phyloP scores from a whole-genome alignment of 805 yeast genomes.

The Candida khao-thaluensis region DNA sequence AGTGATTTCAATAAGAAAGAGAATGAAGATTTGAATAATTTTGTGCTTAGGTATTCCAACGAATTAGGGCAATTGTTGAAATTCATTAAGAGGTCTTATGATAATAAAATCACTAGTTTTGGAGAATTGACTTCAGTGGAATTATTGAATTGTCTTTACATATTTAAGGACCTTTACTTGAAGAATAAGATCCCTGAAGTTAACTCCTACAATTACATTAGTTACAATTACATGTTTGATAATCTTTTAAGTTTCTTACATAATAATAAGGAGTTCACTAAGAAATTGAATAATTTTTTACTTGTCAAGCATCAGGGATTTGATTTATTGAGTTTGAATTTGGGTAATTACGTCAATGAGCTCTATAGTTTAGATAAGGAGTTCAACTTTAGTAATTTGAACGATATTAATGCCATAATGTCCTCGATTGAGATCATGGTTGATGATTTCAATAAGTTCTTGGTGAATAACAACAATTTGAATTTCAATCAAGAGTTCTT shows the following conservation, averaged over 20 bases:
- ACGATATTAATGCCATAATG: slow-evolving; percentile 18
- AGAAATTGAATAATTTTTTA: slow-evolving; percentile 17
- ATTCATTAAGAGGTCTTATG: slow-evolving; percentile 23
- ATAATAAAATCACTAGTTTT: slow-evolving; percentile 20
- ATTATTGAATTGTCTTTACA: slow-evolving; percentile 25
- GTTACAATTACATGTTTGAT: slow-evolving; percentile 23
- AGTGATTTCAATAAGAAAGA: slow-evolving; percentile 6
- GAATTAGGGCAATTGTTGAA: slow-evolving; percentile 22
- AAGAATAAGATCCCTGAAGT: slow-evolving; percentile 19
- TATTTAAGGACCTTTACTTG: slow-evolving; percentile 22
- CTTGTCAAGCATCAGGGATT: slow-evolving; percentile 14
- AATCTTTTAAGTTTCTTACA: slow-evolving; percentile 18
- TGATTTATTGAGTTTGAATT: slow-evolving; percentile 11
- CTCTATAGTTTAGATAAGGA: slow-evolving; percentile 21
- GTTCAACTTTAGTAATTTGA: slow-evolving; percentile 18
- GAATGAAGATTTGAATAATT: slow-evolving; percentile 14
- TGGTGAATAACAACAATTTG: slow-evolving; percentile 13
- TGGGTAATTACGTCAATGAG: slow-evolving; percentile 18
- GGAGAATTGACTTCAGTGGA: slow-evolving; percentile 26
- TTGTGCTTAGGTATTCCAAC: slow-evolving; percentile 18
- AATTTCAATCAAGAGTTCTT: slow-evolving; percentile 17
- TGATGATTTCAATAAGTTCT: slow-evolving; percentile 18
- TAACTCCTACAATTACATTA: slow-evolving; percentile 16
- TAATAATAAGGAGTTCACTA: slow-evolving; percentile 19
- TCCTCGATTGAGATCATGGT: slow-evolving; percentile 18